Evolutionary conservation across 1,284 basidiomycete species (phyloP).

Genomic region (Microbotryum saponariae): DNA sequence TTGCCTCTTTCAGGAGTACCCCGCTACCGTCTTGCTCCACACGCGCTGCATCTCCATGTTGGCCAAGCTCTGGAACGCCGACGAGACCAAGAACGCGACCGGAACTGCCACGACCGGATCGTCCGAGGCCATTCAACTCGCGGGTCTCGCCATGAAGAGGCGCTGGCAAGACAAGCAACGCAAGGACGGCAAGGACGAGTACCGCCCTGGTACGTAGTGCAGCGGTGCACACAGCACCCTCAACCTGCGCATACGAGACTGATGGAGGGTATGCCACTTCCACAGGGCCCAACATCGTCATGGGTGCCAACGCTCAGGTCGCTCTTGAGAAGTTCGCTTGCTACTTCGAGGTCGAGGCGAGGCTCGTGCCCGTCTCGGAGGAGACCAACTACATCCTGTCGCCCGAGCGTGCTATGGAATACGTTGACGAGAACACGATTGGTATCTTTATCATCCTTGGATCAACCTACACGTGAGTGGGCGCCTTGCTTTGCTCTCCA

Average conservation of each 20-base stretch:
- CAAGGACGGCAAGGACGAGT: conserved; percentile 68
- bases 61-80: conserved; percentile 87
- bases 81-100: conserved; percentile 61
- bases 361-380: conserved; percentile 66
- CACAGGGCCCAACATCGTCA: conserved; percentile 55
- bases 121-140: conserved; percentile 53
- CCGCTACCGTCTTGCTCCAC: conserved; percentile 48
- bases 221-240: conserved; percentile 4
- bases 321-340: conserved; percentile 65
- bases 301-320: conserved; percentile 77
- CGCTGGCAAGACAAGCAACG: conserved; percentile 86
- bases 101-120: conserved; percentile 92
- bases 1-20: conserved; percentile 2
- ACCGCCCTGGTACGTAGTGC: conserved; percentile 13
- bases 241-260: conserved; percentile 23
- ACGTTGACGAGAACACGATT: conserved; percentile 60
- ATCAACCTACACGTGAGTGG: conserved; percentile 61
- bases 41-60: conserved; percentile 78
- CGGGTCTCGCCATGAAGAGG: conserved; percentile 85
- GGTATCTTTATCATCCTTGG: conserved; percentile 64
- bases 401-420: conserved; percentile 75
- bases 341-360: conserved; percentile 77
- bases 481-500: neutral
- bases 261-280: neutral
- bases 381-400: conserved; percentile 72